phyloP scores from a whole-genome alignment of 805 yeast genomes.

The Starmerella floricola region DNA sequence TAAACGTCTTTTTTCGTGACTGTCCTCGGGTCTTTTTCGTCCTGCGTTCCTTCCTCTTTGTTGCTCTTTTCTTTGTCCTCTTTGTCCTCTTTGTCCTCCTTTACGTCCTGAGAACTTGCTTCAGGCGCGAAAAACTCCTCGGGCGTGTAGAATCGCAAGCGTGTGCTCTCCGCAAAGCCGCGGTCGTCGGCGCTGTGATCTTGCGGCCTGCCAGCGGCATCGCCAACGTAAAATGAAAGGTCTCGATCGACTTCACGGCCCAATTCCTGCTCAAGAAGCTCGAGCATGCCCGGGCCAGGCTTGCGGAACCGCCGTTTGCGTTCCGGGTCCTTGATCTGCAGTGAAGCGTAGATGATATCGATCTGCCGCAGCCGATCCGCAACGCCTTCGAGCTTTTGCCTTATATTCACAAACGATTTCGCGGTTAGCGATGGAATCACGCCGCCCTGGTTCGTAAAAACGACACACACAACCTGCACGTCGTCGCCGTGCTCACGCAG shows the following conservation, averaged over 20 bases:
- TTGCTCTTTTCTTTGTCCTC: too few relatives aligned
- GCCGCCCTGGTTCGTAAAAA: conserved; percentile 82
- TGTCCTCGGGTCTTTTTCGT: too few relatives aligned
- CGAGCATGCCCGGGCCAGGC: conserved; percentile 73
- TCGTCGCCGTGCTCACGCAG: conserved; percentile 11
- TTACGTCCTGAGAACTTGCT: too few relatives aligned
- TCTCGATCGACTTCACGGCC: conserved; percentile 28
- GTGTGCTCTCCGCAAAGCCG: conserved; percentile 49
- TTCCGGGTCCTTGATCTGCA: conserved; percentile 31
- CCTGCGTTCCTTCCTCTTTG: too few relatives aligned
- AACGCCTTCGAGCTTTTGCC: conserved; percentile 18
- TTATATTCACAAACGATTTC: conserved; percentile 29
- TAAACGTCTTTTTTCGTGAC: too few relatives aligned
- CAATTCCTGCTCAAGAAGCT: conserved; percentile 36
- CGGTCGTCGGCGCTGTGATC: conserved; percentile 78
- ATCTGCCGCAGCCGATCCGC: conserved; percentile 2
- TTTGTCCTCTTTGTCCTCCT: too few relatives aligned
- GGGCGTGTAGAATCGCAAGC: conserved; percentile 51
- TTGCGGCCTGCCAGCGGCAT: conserved; percentile 75
- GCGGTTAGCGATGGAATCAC: conserved; percentile 33
- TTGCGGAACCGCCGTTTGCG: conserved; percentile 32
- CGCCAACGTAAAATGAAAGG: conserved; percentile 69
- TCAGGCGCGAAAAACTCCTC: conserved; percentile 56
- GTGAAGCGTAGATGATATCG: conserved; percentile 44
- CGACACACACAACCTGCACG: conserved; percentile 36